Evolutionary conservation across 2,329 filamentous ascomycete genomes (phyloP), one percentile per base, ranked within the genome.

Genomic region (Rhexocercosporidium sp.): DNA sequence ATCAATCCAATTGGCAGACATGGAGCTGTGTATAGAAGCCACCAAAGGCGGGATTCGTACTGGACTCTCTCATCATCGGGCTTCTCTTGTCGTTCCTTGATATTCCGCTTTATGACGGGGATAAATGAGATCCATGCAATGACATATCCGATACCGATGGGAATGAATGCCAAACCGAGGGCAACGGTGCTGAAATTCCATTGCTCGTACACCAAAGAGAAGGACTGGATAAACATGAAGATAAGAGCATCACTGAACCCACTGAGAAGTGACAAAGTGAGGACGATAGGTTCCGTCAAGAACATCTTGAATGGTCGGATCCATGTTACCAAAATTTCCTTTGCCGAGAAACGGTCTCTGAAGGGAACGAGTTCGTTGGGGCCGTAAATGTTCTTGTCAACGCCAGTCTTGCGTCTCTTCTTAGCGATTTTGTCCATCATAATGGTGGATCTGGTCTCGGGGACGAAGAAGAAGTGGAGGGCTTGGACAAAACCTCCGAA

Each of bases 351-450:
- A 41, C 88, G 84, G 66, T 88, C 81, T 16, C 79, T 78, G 79
- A 87, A 88, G 2, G 87, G 82, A 12, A 86, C 81, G 12, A 93
- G 83, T 79, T 96, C 92, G 67, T 91, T 88, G 0, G 91, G 91
- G 0, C 92, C 92, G 73, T 87, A 92, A 70, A 93, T 77, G 59
- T 77, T 75, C 9, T 84, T 81, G 39, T 84, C 81, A 71, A 86
- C 79, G 44, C 88, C 88, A 12, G 81, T 81, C 79, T 89, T 82
- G 77, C 92, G 86, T 70, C 89, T 86, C 77, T 86, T 88, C 84
- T 93, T 93, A 31, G 93, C 93, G 66, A 94, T 92, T 1, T 83
- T 83, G 80, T 96, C 90, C 84, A 96, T 89, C 82, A 96, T 84
- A 68, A 94, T 86, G 4, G 90, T 93, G 0, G 88, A 86, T 62